Conservation (phyloP, 2,329 filamentous ascomycete species). For the Aspergillus arachidicola region DNA sequence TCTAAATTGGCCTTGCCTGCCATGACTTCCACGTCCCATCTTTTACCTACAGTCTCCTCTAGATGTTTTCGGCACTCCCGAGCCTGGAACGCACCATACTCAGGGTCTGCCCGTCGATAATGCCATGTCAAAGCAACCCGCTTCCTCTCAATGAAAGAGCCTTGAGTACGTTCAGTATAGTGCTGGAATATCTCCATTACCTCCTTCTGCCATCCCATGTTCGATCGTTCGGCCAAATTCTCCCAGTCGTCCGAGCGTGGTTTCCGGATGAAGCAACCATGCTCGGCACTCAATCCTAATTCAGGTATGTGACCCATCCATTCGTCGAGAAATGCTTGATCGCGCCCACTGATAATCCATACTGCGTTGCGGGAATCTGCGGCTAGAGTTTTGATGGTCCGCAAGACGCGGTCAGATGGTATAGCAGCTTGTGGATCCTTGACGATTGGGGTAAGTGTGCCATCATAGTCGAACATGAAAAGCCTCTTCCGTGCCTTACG, state of each 20-base stretch:
- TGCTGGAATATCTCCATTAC: conserved; percentile 83
- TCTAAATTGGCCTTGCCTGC: conserved; percentile 94
- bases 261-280: conserved; percentile 90
- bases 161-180: conserved; percentile 84
- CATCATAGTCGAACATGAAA: conserved; percentile 99
- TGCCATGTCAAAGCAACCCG: conserved; percentile 96
- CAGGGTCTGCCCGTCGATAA: conserved; percentile 86
- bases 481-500: conserved; percentile 74
- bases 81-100: conserved; percentile 78
- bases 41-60: conserved; percentile 72
- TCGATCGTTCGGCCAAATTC: conserved; percentile 80
- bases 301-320: conserved; percentile 89
- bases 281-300: conserved; percentile 93
- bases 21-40: conserved; percentile 95
- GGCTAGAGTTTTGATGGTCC: conserved; percentile 76
- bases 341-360: conserved; percentile 98
- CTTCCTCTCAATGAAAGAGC: conserved; percentile 92
- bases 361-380: conserved; percentile 81
- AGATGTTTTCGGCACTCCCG: conserved; percentile 80
- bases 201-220: conserved; percentile 91
- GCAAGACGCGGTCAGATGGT: conserved; percentile 79
- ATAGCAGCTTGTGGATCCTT: conserved; percentile 86
- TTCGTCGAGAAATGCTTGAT: conserved; percentile 86
- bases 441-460: conserved; percentile 93
- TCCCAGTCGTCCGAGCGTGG: conserved; percentile 79